Percentiles rank a stretch among this genome's conserved stretches.
phyloP scores from a whole-genome alignment of 306 rosid species.

The Canavalia gladiata region DNA sequence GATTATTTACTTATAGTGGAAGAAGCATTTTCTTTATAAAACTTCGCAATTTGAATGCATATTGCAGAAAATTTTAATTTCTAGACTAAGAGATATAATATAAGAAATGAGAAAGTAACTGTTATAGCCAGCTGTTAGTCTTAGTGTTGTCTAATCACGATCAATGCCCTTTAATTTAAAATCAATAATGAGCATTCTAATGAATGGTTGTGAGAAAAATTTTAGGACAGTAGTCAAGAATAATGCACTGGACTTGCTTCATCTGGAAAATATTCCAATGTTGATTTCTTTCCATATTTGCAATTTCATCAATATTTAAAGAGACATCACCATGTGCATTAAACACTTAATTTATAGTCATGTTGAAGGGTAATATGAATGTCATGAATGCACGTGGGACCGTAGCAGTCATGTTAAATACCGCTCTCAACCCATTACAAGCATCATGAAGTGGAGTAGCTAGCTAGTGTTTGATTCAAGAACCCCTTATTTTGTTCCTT shows the following conservation, averaged over 20 bases:
- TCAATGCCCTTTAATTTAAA: constrained; percentile 46
- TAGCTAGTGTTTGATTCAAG: constrained; percentile 5
- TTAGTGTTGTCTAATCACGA: constrained; percentile 87
- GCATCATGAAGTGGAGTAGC: constrained; percentile 17
- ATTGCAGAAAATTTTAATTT: constrained; percentile 21
- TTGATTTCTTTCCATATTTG: constrained; percentile 27
- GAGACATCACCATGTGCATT: constrained; percentile 69
- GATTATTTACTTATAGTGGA: constrained; percentile 58
- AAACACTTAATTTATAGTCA: constrained; percentile 55
- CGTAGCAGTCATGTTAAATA: constrained; percentile 70
- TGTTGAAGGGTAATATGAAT: constrained; percentile 39
- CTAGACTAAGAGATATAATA: constrained; percentile 12
- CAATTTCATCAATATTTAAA: constrained; percentile 45
- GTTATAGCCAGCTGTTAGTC: constrained; percentile 33
- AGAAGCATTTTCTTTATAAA: constrained; percentile 62
- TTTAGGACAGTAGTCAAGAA: constrained; percentile 37
- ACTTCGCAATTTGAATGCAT: constrained; percentile 37
- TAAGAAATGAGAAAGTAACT: constrained; percentile 18
- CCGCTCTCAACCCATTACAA: constrained; percentile 40
- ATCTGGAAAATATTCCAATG: constrained; percentile 67
- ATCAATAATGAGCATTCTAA: constrained; percentile 33
- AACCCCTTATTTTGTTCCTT: background rate
- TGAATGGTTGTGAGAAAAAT: constrained; percentile 52
- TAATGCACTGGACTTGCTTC: constrained; percentile 50
- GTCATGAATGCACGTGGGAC: constrained; percentile 62